These are phyloP conservation scores for Leucocoprinus leucothites DNA, from an alignment of 768 basidiomycete genomes.

Conservation along the genomic window DNA sequence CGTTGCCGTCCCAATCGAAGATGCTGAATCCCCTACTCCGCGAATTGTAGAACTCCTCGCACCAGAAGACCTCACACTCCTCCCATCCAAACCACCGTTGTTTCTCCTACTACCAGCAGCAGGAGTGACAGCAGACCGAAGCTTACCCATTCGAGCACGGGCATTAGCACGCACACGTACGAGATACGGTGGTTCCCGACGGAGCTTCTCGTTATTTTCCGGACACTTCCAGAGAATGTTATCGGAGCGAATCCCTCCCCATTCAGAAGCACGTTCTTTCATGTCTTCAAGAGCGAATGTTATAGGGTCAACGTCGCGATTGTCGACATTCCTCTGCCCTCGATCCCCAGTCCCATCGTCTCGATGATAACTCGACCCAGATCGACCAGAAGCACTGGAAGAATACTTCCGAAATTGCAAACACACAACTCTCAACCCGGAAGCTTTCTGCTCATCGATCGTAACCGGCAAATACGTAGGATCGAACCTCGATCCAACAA, in stretches of 20 bases:
- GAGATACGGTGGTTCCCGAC: slow-evolving; percentile 3
- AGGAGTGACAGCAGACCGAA: not conserved
- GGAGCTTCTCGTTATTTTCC: not conserved
- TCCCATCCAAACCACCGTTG: too few relatives aligned
- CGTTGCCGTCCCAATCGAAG: too few relatives aligned
- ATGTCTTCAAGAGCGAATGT: slow-evolving; percentile 2
- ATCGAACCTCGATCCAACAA: slow-evolving; percentile 10
- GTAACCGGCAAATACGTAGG: slow-evolving; percentile 11
- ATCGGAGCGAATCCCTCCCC: slow-evolving; percentile 6
- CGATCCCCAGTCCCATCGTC: not conserved
- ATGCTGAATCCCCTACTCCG: not conserved
- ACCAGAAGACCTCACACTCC: too few relatives aligned
- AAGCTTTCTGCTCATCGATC: slow-evolving; percentile 8
- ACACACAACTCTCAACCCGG: slow-evolving; percentile 9
- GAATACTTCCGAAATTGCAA: slow-evolving; percentile 7
- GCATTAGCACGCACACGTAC: not conserved
- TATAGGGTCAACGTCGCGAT: slow-evolving; percentile 1
- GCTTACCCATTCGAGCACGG: not conserved
- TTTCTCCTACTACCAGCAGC: too few relatives aligned
- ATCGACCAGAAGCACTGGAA: not conserved
- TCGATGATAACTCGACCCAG: not conserved
- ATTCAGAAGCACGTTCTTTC: slow-evolving; percentile 4
- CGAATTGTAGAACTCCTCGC: not conserved
- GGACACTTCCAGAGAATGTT: slow-evolving; percentile 5
- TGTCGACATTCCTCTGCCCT: not conserved